Conservation (phyloP, 768 basidiomycete species). For the Auriscalpium vulgare region DNA sequence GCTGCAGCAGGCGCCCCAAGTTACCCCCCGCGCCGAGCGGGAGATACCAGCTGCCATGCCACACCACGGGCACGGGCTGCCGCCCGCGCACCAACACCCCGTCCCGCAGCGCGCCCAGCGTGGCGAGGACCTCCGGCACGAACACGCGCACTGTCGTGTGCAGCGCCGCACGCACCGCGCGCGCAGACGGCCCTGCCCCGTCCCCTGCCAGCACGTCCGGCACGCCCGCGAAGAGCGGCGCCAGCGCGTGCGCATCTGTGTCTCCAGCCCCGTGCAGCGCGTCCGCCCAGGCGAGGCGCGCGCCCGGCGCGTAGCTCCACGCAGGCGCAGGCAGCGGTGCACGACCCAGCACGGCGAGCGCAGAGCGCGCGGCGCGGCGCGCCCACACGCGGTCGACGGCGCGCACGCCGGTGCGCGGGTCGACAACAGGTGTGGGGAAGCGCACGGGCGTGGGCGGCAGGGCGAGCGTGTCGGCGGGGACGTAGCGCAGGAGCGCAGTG, state of each 20-base stretch:
- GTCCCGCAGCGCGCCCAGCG: constrained; percentile 1
- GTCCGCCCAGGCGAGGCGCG: constrained; percentile 5
- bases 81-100: constrained; percentile 5
- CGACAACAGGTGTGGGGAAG: not conserved
- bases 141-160: constrained; percentile 9
- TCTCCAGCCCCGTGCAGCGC: not conserved
- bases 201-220: not conserved
- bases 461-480: constrained; percentile 3
- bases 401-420: constrained; percentile 10
- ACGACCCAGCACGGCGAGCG: constrained; percentile 5
- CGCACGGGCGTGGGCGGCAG: not conserved
- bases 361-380: not conserved
- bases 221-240: constrained; percentile 1
- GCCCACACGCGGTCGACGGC: constrained; percentile 5
- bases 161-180: constrained; percentile 1
- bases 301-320: constrained; percentile 5
- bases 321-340: constrained; percentile 10
- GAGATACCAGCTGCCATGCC: constrained; percentile 12
- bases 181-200: not conserved
- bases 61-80: constrained; percentile 8
- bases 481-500: constrained; percentile 5
- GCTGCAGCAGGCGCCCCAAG: not conserved
- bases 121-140: constrained; percentile 5
- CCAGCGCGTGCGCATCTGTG: constrained; percentile 1
- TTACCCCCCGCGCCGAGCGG: not conserved